A percentile compares a stretch with the other conserved stretches of the same genome.
These are phyloP conservation scores for Russula sp. DNA, from an alignment of 768 basidiomycete species.

Conservation along the genomic window DNA sequence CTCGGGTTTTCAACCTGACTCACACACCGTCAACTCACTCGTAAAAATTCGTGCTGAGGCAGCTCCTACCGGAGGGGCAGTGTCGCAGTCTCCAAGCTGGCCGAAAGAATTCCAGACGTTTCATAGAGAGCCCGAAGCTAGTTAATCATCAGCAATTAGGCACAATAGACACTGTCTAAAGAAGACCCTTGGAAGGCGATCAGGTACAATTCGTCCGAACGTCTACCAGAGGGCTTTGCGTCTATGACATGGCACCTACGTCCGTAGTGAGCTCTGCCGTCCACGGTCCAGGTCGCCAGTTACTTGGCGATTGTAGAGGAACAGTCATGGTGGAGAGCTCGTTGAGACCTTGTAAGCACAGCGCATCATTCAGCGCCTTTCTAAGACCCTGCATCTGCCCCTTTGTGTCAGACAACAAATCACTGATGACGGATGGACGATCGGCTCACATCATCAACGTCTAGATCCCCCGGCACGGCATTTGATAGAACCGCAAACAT, in stretches of 20 bases:
- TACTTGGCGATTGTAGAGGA: conserved; percentile 36
- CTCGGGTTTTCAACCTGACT: conserved; percentile 39
- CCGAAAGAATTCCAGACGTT: conserved; percentile 39
- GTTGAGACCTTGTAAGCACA: conserved; percentile 41
- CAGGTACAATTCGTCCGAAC: neutral
- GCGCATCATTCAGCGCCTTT: conserved; percentile 58
- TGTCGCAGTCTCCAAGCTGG: conserved; percentile 41
- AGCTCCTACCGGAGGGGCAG: conserved; percentile 36
- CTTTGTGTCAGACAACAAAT: conserved; percentile 21
- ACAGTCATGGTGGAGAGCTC: conserved; percentile 35
- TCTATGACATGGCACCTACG: conserved; percentile 29
- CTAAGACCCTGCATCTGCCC: conserved; percentile 40
- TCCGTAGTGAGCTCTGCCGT: conserved; percentile 32
- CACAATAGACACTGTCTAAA: neutral
- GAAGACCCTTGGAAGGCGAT: neutral
- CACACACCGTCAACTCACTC: neutral
- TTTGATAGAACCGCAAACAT: conserved; percentile 57
- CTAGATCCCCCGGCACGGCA: conserved; percentile 34
- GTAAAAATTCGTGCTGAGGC: neutral
- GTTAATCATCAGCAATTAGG: neutral
- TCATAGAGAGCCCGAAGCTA: conserved; percentile 35
- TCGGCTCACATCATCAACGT: conserved; percentile 19
- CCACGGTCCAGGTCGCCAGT: conserved; percentile 36
- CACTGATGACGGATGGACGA: conserved; percentile 14
- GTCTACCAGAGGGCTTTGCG: neutral